Percentiles rank a stretch among this genome's conserved stretches.
Conservation (phyloP, 164 flowering plant genomes). For the Sedum album region DNA sequence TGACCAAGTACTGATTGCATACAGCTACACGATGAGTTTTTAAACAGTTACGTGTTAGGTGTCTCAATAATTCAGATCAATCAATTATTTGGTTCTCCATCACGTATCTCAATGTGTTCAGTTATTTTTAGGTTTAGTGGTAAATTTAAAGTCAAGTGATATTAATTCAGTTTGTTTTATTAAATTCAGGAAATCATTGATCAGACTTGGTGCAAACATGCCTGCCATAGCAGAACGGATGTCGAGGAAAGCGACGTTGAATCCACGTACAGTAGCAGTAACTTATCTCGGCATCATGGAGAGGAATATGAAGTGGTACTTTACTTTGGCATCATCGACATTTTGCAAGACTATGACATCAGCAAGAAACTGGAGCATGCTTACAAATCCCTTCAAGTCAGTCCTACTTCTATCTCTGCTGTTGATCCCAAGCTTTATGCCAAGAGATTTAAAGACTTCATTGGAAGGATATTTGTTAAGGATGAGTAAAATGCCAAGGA, state of each 20-base stretch:
- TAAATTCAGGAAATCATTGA: slow-evolving; percentile 52
- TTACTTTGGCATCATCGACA: slow-evolving; percentile 82
- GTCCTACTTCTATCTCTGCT: slow-evolving; percentile 75
- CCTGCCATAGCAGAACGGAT: slow-evolving; percentile 74
- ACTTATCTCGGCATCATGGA: slow-evolving; percentile 29
- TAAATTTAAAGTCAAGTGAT: neutral
- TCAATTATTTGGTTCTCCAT: neutral
- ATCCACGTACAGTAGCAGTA: slow-evolving; percentile 31
- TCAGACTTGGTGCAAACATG: slow-evolving; percentile 75
- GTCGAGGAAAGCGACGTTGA: slow-evolving; percentile 48
- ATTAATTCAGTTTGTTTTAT: neutral
- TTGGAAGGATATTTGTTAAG: slow-evolving; percentile 58
- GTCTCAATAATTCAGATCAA: neutral
- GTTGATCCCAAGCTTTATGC: slow-evolving; percentile 90
- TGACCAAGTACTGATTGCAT: neutral
- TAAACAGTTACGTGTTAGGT: neutral
- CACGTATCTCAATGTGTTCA: neutral
- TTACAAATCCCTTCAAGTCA: slow-evolving; percentile 77
- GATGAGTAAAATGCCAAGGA: slow-evolving; percentile 18
- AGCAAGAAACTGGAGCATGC: slow-evolving; percentile 91
- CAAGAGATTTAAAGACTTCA: slow-evolving; percentile 66
- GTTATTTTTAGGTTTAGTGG: neutral
- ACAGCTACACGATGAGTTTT: neutral
- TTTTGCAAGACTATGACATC: slow-evolving; percentile 80
- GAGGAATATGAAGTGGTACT: slow-evolving; percentile 68